Conservation (phyloP, 2,329 filamentous ascomycete genomes). For the Penicillium digitatum region DNA sequence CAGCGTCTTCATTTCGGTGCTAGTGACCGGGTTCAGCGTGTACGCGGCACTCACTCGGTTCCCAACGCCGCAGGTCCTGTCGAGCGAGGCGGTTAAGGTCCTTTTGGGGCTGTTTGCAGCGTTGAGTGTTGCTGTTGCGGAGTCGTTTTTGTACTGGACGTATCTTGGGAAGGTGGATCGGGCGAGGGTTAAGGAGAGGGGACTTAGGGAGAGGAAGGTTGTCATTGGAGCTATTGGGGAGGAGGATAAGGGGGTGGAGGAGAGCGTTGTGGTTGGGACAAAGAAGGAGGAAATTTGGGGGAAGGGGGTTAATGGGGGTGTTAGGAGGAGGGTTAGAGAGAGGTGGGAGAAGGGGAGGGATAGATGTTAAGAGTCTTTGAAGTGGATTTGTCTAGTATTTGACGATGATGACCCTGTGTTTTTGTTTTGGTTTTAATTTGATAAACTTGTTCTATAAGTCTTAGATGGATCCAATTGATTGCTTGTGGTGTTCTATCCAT, state of each 20-base stretch:
- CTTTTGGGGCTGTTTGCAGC: conserved; percentile 41
- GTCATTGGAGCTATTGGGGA: conserved; percentile 11
- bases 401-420: background rate
- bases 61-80: conserved; percentile 32
- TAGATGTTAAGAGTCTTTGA: background rate
- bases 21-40: conserved; percentile 57
- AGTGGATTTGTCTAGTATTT: background rate
- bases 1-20: conserved; percentile 83
- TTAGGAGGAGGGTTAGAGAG: conserved; percentile 19
- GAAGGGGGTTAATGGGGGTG: conserved; percentile 21
- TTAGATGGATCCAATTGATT: background rate
- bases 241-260: background rate
- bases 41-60: conserved; percentile 44
- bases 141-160: conserved; percentile 46
- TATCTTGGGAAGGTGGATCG: conserved; percentile 45
- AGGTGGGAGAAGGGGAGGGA: conserved; percentile 26
- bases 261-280: conserved; percentile 2
- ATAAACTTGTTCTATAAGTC: background rate
- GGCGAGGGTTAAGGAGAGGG: conserved; percentile 38
- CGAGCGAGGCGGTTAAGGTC: conserved; percentile 38
- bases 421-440: too few relatives aligned
- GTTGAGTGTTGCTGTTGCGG: conserved; percentile 45
- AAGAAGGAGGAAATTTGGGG: conserved; percentile 25
- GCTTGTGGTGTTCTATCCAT: conserved; percentile 17
- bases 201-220: conserved; percentile 37